Percentiles rank a stretch among this genome's conserved stretches.
These are phyloP conservation scores for Polyplosphaeria fusca DNA, from an alignment of 495 filamentous ascomycete species.

Conservation along the genomic window DNA sequence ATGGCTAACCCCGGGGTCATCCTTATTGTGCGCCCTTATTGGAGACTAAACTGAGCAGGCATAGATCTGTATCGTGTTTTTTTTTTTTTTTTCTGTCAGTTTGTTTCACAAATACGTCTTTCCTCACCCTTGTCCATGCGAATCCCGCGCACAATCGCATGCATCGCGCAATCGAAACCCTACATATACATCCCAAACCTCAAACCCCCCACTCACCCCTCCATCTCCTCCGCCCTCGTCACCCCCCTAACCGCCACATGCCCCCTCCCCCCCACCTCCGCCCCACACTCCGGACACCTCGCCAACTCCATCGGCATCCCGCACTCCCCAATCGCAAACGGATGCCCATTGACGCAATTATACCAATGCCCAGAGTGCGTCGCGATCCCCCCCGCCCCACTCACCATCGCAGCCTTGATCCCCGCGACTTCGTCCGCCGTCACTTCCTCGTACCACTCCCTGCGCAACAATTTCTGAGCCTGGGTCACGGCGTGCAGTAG, in stretches of 20 bases:
- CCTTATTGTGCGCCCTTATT: too few species aligned
- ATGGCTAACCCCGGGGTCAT: too few species aligned
- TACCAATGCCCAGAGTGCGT: slow-evolving; percentile 57
- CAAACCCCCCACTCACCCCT: too few species aligned
- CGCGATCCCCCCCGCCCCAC: slow-evolving; percentile 35
- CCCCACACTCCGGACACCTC: slow-evolving; percentile 63
- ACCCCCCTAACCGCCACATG: slow-evolving; percentile 55
- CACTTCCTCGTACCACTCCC: slow-evolving; percentile 40
- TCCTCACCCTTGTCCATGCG: too few species aligned
- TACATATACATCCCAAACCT: too few species aligned
- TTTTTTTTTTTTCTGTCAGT: too few species aligned
- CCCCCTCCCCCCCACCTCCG: slow-evolving; percentile 55
- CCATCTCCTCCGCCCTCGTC: slow-evolving; percentile 47
- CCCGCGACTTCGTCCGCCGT: slow-evolving; percentile 42
- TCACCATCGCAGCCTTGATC: slow-evolving; percentile 48
- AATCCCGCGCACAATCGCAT: too few species aligned
- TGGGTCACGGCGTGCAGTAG: not conserved
- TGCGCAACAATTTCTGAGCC: slow-evolving; percentile 36
- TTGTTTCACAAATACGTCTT: too few species aligned
- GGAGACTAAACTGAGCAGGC: too few species aligned
- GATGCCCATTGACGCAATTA: slow-evolving; percentile 62
- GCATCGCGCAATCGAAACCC: too few species aligned
- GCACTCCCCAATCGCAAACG: slow-evolving; percentile 72
- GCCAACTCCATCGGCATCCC: slow-evolving; percentile 63
- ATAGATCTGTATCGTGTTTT: too few species aligned